Conservation (phyloP, 2,329 filamentous ascomycete species). For the Colletotrichum tropicicola region DNA sequence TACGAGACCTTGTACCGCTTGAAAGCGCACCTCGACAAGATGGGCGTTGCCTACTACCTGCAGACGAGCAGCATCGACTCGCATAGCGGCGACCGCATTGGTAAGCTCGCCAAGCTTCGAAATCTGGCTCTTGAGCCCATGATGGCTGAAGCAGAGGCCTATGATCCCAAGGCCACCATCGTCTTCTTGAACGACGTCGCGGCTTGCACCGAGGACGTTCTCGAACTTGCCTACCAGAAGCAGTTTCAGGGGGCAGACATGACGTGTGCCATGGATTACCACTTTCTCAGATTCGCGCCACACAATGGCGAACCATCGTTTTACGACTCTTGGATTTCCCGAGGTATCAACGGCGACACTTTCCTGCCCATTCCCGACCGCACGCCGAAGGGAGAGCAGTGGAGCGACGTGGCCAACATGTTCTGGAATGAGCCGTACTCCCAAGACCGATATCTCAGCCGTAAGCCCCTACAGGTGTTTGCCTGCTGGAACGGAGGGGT, state of each 20-base stretch:
- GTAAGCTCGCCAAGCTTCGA: constrained; percentile 57
- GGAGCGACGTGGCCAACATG: constrained; percentile 57
- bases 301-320: constrained; percentile 54
- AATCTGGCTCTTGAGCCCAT: constrained; percentile 62
- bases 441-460: constrained; percentile 40
- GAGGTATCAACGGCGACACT: constrained; percentile 59
- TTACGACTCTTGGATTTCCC: constrained; percentile 64
- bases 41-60: constrained; percentile 53
- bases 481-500: constrained; percentile 69
- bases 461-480: constrained; percentile 65
- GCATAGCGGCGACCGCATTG: constrained; percentile 52
- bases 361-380: constrained; percentile 60
- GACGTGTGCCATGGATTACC: constrained; percentile 69
- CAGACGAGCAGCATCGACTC: constrained; percentile 54
- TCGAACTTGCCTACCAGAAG: constrained; percentile 56
- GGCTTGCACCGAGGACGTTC: constrained; percentile 61
- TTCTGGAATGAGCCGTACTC: constrained; percentile 59
- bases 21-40: constrained; percentile 46
- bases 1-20: constrained; percentile 56
- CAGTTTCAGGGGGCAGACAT: constrained; percentile 59
- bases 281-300: constrained; percentile 40
- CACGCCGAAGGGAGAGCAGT: constrained; percentile 50
- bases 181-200: constrained; percentile 65
- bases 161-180: constrained; percentile 46
- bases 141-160: constrained; percentile 36